Base-by-base conservation (phyloP, 148 eudicot species). In the Limonium bicolor region DNA sequence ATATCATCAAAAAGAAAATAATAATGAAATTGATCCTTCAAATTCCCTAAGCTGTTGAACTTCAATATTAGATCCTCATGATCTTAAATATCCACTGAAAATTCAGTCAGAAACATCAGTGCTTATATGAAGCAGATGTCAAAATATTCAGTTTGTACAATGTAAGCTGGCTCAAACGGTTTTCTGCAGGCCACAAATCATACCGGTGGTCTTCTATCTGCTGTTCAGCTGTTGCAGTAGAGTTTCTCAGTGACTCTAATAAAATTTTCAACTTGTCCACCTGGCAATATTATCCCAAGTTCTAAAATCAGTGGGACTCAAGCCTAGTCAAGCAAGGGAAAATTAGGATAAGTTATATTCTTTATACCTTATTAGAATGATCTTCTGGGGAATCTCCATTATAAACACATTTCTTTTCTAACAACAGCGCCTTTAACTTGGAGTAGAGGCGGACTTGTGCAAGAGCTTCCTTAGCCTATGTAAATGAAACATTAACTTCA, bases 321-420 rank as follows among this genome's bases (percentile, higher is more conserved):
- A 29, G 33, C 33, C 7, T n/a, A 29, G 14, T 32, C 14, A 12
- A 32, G 36, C 2, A 32, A 32, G 14, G 1, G 11, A 28, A 29
- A 14, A 18, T 28, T 31, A 47, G 34, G 21, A 24, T 24, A 20
- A 40, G 27, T 23, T 24, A 19, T 19, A 30, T 11, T 47, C 51
- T n/a, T 47, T 20, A 45, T 15, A 80, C 84, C 83, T 76, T 80
- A 29, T 70, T 50, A 33, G 65, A 58, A 58, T 69, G 77, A 56
- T 25, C 44, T 28, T 62, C 59, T 24, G 64, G 64, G 54, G 80
- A 59, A 57, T 82, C 82, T 23, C 86, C 77, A 50, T 37, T 56
- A 14, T 41, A 51, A 25, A 69, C 20, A 20, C 48, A 25, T 50
- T 64, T 78, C 58, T 70, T 78, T 50, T 56, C 58, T 23, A 61